Percentiles rank a stretch among this genome's conserved stretches.
phyloP scores from a whole-genome alignment of 106 monocot species.

The Iris macrosiphon region DNA sequence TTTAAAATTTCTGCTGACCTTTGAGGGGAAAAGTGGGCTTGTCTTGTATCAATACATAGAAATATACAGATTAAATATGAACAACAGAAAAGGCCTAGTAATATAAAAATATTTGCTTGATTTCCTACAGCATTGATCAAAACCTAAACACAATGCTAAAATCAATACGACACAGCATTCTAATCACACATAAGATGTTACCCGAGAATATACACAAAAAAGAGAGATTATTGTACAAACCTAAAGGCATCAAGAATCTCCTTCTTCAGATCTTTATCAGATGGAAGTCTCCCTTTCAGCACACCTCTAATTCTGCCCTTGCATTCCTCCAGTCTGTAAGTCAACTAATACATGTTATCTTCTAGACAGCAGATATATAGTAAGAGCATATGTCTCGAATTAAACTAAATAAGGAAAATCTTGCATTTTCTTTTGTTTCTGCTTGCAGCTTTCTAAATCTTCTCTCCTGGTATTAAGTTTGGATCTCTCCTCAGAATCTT shows the following conservation, averaged over 20 bases:
- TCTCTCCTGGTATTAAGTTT: constrained; percentile 69
- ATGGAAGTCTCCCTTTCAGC: constrained; percentile 86
- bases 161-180: neutral
- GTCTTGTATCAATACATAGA: too few relatives aligned
- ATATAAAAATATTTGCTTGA: too few relatives aligned
- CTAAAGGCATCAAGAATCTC: constrained; percentile 61
- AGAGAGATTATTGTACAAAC: constrained; percentile 27
- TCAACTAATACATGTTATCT: constrained; percentile 5
- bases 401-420: too few relatives aligned
- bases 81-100: too few relatives aligned
- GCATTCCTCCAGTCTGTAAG: constrained; percentile 72
- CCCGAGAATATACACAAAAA: neutral
- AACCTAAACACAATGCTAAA: neutral
- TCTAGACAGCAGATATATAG: neutral
- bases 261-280: constrained; percentile 78
- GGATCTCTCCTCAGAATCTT: constrained; percentile 77
- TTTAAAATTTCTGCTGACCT: too few relatives aligned
- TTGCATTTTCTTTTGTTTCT: constrained; percentile 72
- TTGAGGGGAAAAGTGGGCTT: too few relatives aligned
- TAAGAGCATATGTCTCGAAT: too few relatives aligned
- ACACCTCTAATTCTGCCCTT: constrained; percentile 74
- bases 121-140: neutral
- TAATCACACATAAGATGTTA: neutral
- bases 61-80: too few relatives aligned
- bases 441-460: constrained; percentile 60